Evolutionary conservation across 139 green algal species (phyloP).

Genomic region (Chara braunii): DNA sequence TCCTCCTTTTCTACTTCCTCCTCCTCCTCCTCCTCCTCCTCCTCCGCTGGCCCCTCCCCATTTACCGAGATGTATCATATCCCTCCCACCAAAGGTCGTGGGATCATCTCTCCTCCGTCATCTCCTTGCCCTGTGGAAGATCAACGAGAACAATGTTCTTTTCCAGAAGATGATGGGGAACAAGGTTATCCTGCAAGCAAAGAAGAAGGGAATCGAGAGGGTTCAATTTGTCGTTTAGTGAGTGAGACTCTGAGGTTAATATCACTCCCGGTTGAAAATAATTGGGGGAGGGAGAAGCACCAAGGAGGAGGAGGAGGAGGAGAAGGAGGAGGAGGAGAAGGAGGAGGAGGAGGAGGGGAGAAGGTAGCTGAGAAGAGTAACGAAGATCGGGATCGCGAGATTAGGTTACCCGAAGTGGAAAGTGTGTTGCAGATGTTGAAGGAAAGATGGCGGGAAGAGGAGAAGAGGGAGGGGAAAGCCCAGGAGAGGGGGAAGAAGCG

Average conservation of each 20-base stretch:
- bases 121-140: too few species aligned
- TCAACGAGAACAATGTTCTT: too few species aligned
- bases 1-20: too few species aligned
- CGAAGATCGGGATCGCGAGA: conserved; percentile 7
- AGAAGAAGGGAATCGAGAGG: too few species aligned
- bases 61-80: too few species aligned
- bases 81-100: too few species aligned
- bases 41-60: too few species aligned
- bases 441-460: background rate
- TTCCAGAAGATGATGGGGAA: too few species aligned
- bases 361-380: background rate
- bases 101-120: too few species aligned
- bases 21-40: too few species aligned
- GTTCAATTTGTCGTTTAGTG: background rate
- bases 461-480: background rate
- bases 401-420: conserved; percentile 19
- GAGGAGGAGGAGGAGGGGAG: background rate
- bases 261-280: background rate
- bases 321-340: background rate
- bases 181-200: too few species aligned
- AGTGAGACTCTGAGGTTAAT: background rate
- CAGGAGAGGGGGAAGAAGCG: background rate
- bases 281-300: background rate
- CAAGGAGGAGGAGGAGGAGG: background rate
- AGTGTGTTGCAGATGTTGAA: conserved; percentile 14